Base-by-base conservation (phyloP, 441 rosid species). In the Eruca vesicaria region DNA sequence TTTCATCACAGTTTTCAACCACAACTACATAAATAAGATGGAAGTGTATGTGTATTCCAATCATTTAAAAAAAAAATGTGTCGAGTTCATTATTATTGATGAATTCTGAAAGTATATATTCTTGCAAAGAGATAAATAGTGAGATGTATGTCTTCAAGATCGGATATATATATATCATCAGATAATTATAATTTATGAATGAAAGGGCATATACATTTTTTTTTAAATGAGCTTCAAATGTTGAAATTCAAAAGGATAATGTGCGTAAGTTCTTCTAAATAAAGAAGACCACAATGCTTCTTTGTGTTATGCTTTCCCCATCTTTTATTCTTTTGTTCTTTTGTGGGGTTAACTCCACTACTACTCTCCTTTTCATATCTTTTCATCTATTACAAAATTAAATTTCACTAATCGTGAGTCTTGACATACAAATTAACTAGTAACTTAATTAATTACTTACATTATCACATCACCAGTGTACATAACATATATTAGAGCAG, bases 291-390 rank as follows among this genome's bases (percentile, higher is more conserved):
- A 78, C 69, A 72, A 36, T 66, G 73, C 69, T 78, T 72, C 69
- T 61, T 71, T 66, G 64, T 72, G 64, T 72, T 78, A 72, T 71
- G 77, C 81, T 61, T 76, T 77, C 7, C 69, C 69, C 20, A 71
- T 71, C 72, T 71, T 77, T 66, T 59, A 77, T 77, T 78, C 77
- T 61, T 77, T 77, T 63, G 69, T 77, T 71, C 80, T 66, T 72
- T 77, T 78, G 81, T 78, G 81, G 77, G 81, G 81, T 66, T 72
- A 66, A 38, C 73, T 52, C 73, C 69, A 78, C 81, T 41, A 78
- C 81, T 66, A 33, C 68, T 65, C 36, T 62, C 14, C 48, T 31
- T 43, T 19, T 31, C 28, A 57, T 21, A 10, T 58, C 3, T 11
- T 56, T 69, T 32, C 29, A 76, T 57, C 14, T 20, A 53, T 63